Evolutionary conservation across 176 grass and related monocot species (phyloP), one percentile per base, ranked within the genome.

Genomic region (Alloteropsis semialata): DNA sequence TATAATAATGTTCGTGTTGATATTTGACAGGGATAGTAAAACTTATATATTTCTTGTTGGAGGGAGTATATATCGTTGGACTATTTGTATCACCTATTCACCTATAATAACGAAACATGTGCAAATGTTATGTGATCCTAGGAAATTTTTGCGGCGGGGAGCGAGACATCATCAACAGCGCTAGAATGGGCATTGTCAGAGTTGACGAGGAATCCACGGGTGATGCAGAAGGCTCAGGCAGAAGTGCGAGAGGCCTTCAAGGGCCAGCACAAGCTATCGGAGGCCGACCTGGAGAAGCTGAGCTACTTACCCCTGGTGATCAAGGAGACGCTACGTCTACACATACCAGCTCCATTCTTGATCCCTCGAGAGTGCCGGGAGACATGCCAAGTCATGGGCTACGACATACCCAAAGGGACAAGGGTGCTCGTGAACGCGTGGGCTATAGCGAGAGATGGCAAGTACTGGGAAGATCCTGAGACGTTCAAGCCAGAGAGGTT

Each of bases 371-470:
- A 38, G 10, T 78, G 83, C 64, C 83, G 83, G 1, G 83, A 71
- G 83, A 0, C 62, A 0, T 84, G 82, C 37, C 7, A 10, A 0
- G 49, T 84, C 5, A 24, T 45, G 82, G 72, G 72, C 41, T 62
- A 85, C 39, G 54, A 85, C 2, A 14, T 85, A 0, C 30, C 74
- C 0, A 1, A 21, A 4, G 75, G 83, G 0, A 62, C 83, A 2
- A 49, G 59, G 41, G 75, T 85, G 21, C 65, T 85, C 1, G 65
- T 85, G 0, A 85, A 85, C 9, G 83, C 64, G 6, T 85, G 83
- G 83, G 64, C 65, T 1, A 61, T 85, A 4, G 83, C 49, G 0
- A 70, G 83, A n/a, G 83, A 85, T 8, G 7, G 0, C 0, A 25
- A 1, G 2, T 61, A 71, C 21, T 85, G 83, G 83, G 75, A 60